Evolutionary conservation across 2,329 filamentous ascomycete species (phyloP).

Genomic region (Aspergillus vadensis): DNA sequence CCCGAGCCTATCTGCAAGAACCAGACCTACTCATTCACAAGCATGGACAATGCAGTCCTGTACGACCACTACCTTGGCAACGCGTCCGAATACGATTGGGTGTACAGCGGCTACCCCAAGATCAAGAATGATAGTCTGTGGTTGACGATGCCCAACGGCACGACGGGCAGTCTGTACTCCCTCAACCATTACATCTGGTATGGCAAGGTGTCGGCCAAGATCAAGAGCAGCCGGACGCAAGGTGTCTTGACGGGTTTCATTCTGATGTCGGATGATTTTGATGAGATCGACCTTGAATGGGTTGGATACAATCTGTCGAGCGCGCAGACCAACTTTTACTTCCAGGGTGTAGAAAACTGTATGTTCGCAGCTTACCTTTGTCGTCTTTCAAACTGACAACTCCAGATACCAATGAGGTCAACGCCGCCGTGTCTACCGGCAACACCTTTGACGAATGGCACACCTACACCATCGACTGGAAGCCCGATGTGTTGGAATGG

Average conservation of each 20-base stretch:
- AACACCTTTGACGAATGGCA: constrained; percentile 3
- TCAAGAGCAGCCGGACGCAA: constrained; percentile 5
- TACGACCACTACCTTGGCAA: constrained; percentile 7
- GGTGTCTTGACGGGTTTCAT: constrained; percentile 5
- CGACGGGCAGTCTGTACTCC: constrained; percentile 1
- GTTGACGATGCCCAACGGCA: constrained; percentile 10
- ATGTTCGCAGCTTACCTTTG: neutral
- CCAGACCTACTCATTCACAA: constrained; percentile 4
- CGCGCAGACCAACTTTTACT: constrained; percentile 8
- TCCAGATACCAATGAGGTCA: constrained; percentile 5
- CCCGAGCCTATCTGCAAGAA: constrained; percentile 8
- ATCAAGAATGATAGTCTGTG: constrained; percentile 4
- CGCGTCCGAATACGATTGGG: constrained; percentile 5
- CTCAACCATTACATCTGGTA: constrained; percentile 10
- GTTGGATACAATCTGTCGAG: constrained; percentile 7
- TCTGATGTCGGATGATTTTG: constrained; percentile 1
- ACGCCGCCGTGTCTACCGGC: neutral
- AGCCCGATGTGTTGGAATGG: constrained; percentile 4
- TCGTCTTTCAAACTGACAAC: neutral
- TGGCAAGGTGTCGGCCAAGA: constrained; percentile 5
- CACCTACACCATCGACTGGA: constrained; percentile 9
- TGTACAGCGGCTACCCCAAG: constrained; percentile 2
- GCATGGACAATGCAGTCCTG: neutral
- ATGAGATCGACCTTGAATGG: constrained; percentile 8
- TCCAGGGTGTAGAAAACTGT: constrained; percentile 9